Conservation (phyloP, 768 basidiomycete genomes). For the Leucosporidium scottii region DNA sequence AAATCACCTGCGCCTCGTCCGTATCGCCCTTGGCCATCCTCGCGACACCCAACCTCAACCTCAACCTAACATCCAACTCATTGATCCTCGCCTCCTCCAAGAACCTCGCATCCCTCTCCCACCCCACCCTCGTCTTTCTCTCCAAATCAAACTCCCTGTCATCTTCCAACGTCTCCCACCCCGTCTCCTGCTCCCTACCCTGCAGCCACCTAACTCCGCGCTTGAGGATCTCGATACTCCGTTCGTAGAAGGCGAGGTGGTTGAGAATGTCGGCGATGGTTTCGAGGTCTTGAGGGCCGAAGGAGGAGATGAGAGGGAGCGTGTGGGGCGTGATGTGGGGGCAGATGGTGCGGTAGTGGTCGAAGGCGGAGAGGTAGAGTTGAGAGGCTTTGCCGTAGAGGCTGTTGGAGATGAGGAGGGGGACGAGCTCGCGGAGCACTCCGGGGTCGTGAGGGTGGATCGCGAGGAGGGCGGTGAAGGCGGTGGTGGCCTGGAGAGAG, state of each 20-base stretch:
- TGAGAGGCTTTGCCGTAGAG: conserved; percentile 59
- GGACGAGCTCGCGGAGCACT: conserved; percentile 69
- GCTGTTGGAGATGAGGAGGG: conserved; percentile 64
- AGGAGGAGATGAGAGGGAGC: conserved; percentile 46
- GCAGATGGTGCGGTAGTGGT: conserved; percentile 54
- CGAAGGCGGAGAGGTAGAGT: conserved; percentile 67
- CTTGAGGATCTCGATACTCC: conserved; percentile 62
- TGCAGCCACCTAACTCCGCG: conserved; percentile 86
- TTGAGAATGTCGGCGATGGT: conserved; percentile 79
- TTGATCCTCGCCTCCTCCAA: conserved; percentile 41
- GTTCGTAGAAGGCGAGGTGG: conserved; percentile 58
- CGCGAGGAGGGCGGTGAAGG: conserved; percentile 65
- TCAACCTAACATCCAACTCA: conserved; percentile 63
- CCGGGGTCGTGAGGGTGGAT: conserved; percentile 70
- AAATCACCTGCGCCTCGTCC: conserved; percentile 69
- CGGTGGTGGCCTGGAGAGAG: conserved; percentile 54
- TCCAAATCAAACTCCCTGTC: conserved; percentile 73
- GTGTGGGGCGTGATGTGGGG: conserved; percentile 44
- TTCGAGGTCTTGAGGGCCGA: conserved; percentile 57
- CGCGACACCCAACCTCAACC: conserved; percentile 75
- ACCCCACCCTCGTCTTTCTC: conserved; percentile 40
- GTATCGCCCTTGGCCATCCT: conserved; percentile 71
- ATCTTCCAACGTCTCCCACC: conserved; percentile 76
- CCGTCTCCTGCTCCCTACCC: conserved; percentile 60
- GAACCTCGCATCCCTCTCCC: conserved; percentile 46